Percentiles rank a stretch among this genome's conserved stretches.
Conservation (phyloP, 257 asterid genomes). For the Solanum bukasovii region DNA sequence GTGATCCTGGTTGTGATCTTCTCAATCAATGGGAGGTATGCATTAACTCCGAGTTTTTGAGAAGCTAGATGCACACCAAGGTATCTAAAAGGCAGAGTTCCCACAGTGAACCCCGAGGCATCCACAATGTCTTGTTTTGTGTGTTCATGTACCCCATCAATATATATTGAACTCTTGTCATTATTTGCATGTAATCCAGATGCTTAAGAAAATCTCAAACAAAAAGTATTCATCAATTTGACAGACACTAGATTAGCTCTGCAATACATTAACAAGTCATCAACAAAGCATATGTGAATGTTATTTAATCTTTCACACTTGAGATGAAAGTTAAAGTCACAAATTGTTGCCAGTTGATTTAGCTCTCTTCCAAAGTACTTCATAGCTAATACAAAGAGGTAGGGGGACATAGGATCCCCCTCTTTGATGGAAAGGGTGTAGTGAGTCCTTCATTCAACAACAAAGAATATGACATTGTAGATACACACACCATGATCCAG, state of each 20-base stretch:
- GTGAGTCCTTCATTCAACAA: neutral
- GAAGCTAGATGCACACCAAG: neutral
- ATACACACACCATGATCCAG: too few relatives aligned
- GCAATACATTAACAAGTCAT: neutral
- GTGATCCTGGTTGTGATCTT: neutral
- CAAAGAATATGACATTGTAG: neutral
- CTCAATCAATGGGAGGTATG: neutral
- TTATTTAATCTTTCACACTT: neutral
- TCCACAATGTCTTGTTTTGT: too few relatives aligned
- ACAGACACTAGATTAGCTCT: neutral
- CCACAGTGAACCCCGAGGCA: neutral
- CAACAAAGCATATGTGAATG: neutral
- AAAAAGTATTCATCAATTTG: too few relatives aligned
- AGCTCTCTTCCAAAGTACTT: neutral
- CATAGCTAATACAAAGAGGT: neutral
- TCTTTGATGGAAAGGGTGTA: neutral
- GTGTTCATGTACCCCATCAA: neutral
- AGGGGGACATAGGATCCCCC: neutral
- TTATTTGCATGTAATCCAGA: neutral
- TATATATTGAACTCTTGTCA: neutral
- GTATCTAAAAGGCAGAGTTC: neutral
- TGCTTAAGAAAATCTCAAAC: neutral
- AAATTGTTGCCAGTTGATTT: neutral
- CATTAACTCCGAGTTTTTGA: neutral
- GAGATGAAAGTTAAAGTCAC: neutral